Percentiles rank a stretch among this genome's conserved stretches.
phyloP scores from a whole-genome alignment of 305 asterid genomes.

The Fraxinus albicans region DNA sequence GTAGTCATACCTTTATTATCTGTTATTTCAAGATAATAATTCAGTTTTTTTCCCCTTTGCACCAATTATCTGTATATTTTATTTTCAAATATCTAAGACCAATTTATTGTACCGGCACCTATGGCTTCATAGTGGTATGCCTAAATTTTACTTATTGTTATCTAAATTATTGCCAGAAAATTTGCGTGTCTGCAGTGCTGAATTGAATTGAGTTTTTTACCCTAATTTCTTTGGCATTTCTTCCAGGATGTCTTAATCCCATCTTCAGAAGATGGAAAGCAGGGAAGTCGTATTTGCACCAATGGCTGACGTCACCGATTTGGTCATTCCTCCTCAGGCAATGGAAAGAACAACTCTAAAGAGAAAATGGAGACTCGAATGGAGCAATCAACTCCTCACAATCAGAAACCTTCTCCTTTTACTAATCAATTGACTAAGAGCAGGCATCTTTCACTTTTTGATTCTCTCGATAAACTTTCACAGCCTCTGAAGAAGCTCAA shows the following conservation, averaged over 20 bases:
- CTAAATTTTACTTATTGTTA: neutral
- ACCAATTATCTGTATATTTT: neutral
- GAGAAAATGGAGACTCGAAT: constrained; percentile 34
- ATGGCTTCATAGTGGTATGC: neutral
- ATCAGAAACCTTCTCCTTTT: constrained; percentile 29
- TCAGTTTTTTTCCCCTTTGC: neutral
- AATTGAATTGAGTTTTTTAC: neutral
- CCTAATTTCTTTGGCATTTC: constrained; percentile 19
- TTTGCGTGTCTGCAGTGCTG: neutral
- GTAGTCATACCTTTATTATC: neutral
- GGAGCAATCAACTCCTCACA: constrained; percentile 25
- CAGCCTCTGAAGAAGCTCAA: constrained; percentile 35
- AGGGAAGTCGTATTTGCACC: constrained; percentile 20
- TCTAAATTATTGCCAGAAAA: neutral
- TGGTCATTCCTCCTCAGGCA: too few species aligned
- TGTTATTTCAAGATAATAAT: neutral
- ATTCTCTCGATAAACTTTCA: constrained; percentile 18
- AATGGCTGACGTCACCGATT: too few species aligned
- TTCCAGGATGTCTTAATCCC: constrained; percentile 46
- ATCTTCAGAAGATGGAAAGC: constrained; percentile 32
- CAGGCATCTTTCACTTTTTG: constrained; percentile 18
- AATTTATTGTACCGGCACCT: neutral
- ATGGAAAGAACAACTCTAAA: constrained; percentile 25
- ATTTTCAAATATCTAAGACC: neutral
- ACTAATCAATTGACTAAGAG: constrained; percentile 24